Percentiles rank a stretch among this genome's conserved stretches.
phyloP scores from a whole-genome alignment of 257 asterid genomes.

The Verbena officinalis region DNA sequence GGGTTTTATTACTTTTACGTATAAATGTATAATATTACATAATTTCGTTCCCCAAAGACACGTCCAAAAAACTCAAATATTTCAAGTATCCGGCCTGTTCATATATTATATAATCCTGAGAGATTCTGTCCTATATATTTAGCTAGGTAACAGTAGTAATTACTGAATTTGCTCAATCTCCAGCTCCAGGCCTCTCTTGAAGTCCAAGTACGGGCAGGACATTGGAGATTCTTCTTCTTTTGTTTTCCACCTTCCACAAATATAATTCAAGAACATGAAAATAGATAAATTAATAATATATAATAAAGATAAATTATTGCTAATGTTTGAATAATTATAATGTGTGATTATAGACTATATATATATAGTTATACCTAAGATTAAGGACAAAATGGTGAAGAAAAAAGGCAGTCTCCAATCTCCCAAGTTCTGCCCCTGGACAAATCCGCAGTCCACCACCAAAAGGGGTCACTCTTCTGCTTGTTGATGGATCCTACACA shows the following conservation, averaged over 20 bases:
- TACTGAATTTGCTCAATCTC: conserved; percentile 40
- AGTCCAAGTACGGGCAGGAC: conserved; percentile 64
- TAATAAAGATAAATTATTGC: too few species aligned
- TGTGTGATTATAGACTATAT: too few species aligned
- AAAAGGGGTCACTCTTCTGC: conserved; percentile 53
- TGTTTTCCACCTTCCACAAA: conserved; percentile 58
- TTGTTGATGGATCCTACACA: conserved; percentile 50
- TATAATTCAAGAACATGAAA: not conserved
- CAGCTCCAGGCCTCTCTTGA: conserved; percentile 51
- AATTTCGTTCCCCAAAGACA: too few species aligned
- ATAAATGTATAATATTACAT: too few species aligned
- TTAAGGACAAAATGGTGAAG: conserved; percentile 78
- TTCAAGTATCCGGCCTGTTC: too few species aligned
- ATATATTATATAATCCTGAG: too few species aligned
- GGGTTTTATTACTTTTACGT: too few species aligned
- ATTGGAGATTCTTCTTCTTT: conserved; percentile 58
- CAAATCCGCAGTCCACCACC: conserved; percentile 84
- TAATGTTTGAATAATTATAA: too few species aligned
- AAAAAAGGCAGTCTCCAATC: conserved; percentile 69
- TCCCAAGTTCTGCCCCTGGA: conserved; percentile 81
- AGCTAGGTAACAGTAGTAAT: too few species aligned
- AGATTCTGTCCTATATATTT: too few species aligned
- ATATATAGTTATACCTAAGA: conserved; percentile 40
- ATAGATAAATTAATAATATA: too few species aligned
- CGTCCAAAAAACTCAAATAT: too few species aligned